These are phyloP conservation scores for Colletotrichum zoysiae DNA, from an alignment of 2,329 filamentous ascomycete genomes.

Conservation along the genomic window DNA sequence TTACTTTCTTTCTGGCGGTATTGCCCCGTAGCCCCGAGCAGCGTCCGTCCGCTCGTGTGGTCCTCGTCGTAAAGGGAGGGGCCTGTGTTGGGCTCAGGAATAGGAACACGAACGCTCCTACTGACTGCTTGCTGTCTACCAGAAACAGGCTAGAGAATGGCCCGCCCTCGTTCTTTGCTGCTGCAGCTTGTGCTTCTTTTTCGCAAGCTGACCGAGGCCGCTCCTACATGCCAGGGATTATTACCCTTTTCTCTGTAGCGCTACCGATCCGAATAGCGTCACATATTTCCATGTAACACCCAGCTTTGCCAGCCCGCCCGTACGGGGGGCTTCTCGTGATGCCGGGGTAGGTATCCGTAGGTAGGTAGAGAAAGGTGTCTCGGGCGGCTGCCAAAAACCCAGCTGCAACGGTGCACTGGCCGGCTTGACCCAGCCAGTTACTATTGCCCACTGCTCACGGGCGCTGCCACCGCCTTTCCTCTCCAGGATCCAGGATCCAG, in stretches of 20 bases:
- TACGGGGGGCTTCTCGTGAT: background rate
- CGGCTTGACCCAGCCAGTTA: slow-evolving; percentile 8
- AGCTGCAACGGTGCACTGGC: slow-evolving; percentile 5
- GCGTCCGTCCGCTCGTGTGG: background rate
- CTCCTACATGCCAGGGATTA: background rate
- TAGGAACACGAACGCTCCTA: background rate
- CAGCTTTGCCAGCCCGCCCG: background rate
- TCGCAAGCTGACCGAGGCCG: background rate
- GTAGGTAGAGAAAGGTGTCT: background rate
- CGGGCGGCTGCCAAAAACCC: background rate
- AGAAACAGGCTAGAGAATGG: background rate
- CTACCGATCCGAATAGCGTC: slow-evolving; percentile 13
- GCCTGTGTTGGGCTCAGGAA: background rate
- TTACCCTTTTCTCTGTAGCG: slow-evolving; percentile 16
- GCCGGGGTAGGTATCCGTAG: background rate
- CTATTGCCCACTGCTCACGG: background rate
- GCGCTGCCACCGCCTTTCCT: slow-evolving; percentile 15
- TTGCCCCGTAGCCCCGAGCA: background rate
- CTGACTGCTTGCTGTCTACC: background rate
- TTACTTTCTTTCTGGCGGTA: background rate
- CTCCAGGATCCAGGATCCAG: background rate
- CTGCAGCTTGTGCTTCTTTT: too few relatives aligned
- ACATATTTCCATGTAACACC: background rate
- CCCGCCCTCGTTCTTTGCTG: background rate
- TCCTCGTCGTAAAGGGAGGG: background rate